These are phyloP conservation scores for Panicum miliaceum DNA, from an alignment of 176 grass and related monocot genomes.

Conservation along the genomic window DNA sequence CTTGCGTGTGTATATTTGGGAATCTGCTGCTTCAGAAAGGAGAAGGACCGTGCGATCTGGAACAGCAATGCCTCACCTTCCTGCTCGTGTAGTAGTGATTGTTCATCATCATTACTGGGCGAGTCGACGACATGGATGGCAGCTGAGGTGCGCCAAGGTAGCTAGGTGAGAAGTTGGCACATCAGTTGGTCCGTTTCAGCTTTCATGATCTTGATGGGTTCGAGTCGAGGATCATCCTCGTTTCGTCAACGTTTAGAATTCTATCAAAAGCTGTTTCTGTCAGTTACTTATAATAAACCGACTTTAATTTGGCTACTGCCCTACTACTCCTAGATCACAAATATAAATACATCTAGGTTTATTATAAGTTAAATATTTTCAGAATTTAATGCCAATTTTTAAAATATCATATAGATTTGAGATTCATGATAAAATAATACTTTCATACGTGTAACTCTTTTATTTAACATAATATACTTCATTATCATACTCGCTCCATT, in stretches of 20 bases:
- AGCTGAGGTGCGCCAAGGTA: background rate
- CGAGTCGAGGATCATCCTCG: background rate
- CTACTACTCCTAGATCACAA: too few relatives aligned
- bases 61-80: slow-evolving; percentile 30
- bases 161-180: slow-evolving; percentile 1
- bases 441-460: too few relatives aligned
- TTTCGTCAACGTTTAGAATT: background rate
- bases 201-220: background rate
- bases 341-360: too few relatives aligned
- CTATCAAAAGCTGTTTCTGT: too few relatives aligned
- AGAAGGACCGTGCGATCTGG: background rate
- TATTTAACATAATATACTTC: too few relatives aligned
- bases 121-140: slow-evolving; percentile 10
- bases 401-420: too few relatives aligned
- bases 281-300: too few relatives aligned
- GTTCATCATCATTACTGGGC: slow-evolving; percentile 7
- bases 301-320: background rate
- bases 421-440: too few relatives aligned
- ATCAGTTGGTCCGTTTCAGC: background rate
- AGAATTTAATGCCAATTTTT: too few relatives aligned
- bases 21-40: background rate
- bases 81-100: background rate
- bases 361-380: too few relatives aligned
- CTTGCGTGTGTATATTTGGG: background rate
- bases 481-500: too few relatives aligned